phyloP scores from a whole-genome alignment of 495 filamentous ascomycete genomes.

The Penicillium alfredii region DNA sequence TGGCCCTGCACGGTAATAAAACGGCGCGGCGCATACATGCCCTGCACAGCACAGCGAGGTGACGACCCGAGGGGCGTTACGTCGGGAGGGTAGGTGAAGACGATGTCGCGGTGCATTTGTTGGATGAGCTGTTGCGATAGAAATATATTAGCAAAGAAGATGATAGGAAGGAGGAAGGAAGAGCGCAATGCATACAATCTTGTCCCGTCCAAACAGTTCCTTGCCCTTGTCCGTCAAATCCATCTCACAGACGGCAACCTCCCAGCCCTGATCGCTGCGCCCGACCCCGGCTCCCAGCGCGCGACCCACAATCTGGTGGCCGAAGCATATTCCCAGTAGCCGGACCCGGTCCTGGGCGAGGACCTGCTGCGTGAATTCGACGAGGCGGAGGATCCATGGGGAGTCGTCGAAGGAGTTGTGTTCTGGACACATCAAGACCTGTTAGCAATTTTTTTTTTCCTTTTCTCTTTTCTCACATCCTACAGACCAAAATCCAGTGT shows the following conservation, averaged over 20 bases:
- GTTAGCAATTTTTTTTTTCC: not conserved
- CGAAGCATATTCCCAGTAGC: slow-evolving; percentile 81
- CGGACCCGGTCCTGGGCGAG: slow-evolving; percentile 55
- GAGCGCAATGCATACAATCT: slow-evolving; percentile 49
- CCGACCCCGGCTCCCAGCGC: slow-evolving; percentile 65
- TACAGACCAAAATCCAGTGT: no score
- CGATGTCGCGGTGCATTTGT: slow-evolving; percentile 87
- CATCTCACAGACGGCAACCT: slow-evolving; percentile 67
- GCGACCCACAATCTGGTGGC: slow-evolving; percentile 82
- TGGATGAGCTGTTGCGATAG: slow-evolving; percentile 72
- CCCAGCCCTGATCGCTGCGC: slow-evolving; percentile 70
- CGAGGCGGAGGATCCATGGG: slow-evolving; percentile 71
- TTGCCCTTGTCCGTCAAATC: slow-evolving; percentile 64
- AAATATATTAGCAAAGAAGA: no score
- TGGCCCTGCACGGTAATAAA: slow-evolving; percentile 85
- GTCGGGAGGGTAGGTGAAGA: slow-evolving; percentile 56
- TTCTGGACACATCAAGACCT: slow-evolving; percentile 24
- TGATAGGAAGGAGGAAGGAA: not conserved
- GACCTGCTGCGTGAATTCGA: slow-evolving; percentile 59
- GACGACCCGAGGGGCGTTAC: slow-evolving; percentile 62
- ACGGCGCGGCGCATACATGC: slow-evolving; percentile 62
- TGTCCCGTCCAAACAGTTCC: slow-evolving; percentile 63
- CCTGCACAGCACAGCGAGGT: slow-evolving; percentile 65
- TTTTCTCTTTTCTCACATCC: not conserved
- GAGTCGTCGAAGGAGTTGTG: slow-evolving; percentile 59